phyloP scores from a whole-genome alignment of 306 rosid species.

The Abrus pulchellus region DNA sequence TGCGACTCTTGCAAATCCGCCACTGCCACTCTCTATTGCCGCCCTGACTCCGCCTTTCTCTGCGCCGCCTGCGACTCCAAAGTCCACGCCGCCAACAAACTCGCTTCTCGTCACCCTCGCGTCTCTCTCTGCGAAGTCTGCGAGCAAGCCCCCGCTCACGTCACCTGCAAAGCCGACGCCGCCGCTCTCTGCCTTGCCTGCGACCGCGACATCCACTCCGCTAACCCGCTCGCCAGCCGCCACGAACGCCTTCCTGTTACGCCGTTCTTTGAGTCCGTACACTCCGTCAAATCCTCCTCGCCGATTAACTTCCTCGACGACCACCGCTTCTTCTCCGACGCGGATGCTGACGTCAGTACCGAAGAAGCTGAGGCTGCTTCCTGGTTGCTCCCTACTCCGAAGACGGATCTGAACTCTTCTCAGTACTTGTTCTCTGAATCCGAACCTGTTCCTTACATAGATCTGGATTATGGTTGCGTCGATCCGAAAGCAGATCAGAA shows the following conservation, averaged over 20 bases:
- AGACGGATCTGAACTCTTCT: slow-evolving; percentile 72
- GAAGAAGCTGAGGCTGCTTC: slow-evolving; percentile 98
- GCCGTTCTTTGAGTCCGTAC: slow-evolving; percentile 62
- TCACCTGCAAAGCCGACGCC: slow-evolving; percentile 96
- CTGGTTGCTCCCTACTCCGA: slow-evolving; percentile 80
- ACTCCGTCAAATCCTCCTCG: slow-evolving; percentile 47
- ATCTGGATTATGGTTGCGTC: slow-evolving; percentile 72
- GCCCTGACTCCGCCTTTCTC: slow-evolving; percentile 91
- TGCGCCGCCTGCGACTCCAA: slow-evolving; percentile 76
- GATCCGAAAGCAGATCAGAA: slow-evolving; percentile 74
- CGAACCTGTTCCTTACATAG: slow-evolving; percentile 75
- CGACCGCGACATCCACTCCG: slow-evolving; percentile 95
- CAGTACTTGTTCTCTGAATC: slow-evolving; percentile 63
- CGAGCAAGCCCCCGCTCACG: slow-evolving; percentile 92
- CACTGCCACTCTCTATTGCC: slow-evolving; percentile 84
- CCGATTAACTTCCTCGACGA: slow-evolving; percentile 60
- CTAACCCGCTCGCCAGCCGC: slow-evolving; percentile 91
- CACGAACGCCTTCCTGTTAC: slow-evolving; percentile 79
- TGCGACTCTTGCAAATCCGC: slow-evolving; percentile 95
- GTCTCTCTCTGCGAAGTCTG: slow-evolving; percentile 89
- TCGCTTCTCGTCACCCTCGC: slow-evolving; percentile 94
- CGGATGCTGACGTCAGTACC: slow-evolving; percentile 66
- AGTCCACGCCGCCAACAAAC: slow-evolving; percentile 93
- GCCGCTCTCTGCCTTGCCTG: slow-evolving; percentile 89
- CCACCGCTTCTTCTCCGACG: slow-evolving; percentile 69